Evolutionary conservation across 1,284 basidiomycete species (phyloP), one percentile per base, ranked within the genome.

Genomic region (Ceratobasidium sp.): DNA sequence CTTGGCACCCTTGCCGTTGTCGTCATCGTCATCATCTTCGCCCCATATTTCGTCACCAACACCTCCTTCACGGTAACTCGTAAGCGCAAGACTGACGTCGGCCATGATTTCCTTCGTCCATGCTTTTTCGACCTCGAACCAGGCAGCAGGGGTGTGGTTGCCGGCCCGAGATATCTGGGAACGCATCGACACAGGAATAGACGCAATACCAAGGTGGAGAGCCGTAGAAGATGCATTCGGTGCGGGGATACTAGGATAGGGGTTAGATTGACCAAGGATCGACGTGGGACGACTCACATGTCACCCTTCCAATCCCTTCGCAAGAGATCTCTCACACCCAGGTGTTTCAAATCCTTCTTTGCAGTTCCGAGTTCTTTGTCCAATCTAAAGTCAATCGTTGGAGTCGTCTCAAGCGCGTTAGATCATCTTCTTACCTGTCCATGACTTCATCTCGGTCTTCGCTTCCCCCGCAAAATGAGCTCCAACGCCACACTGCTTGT

Each of bases 31-130:
- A 86, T 89, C 75, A 86, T 88, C 64, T 85, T 91, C 73, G 87
- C 90, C 64, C 91, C 88, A 48, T 89, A 92, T 84, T 84, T 88
- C 75, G 89, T 92, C 61, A 86, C 81, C 73, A 88, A 93, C 28
- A 16, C 64, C 64, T 28, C 64, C 64, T 34, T 67, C 64, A 28
- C 64, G 64, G 28, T 67, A 67, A 16, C 64, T 67, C 39, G 36
- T 67, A 26, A 67, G 64, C 41, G 64, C 64, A 2, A 67, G 39
- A 32, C 64, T 67, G 36, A 67, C 50, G 52, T 67, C 64, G 14
- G 64, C 64, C n/a, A 43, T 10, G 28, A 67, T 67, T 32, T 67
- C 64, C 39, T 67, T 67, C 10, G 64, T 67, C 50, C 64, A 67
- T 2, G 64, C 64, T 26, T 67, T 67, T 32, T 67, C 64, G 28